A percentile compares a stretch with the other conserved stretches of the same genome.
These are phyloP conservation scores for Gnomoniopsis sp. DNA, from an alignment of 2,329 filamentous ascomycete genomes.

Conservation along the genomic window DNA sequence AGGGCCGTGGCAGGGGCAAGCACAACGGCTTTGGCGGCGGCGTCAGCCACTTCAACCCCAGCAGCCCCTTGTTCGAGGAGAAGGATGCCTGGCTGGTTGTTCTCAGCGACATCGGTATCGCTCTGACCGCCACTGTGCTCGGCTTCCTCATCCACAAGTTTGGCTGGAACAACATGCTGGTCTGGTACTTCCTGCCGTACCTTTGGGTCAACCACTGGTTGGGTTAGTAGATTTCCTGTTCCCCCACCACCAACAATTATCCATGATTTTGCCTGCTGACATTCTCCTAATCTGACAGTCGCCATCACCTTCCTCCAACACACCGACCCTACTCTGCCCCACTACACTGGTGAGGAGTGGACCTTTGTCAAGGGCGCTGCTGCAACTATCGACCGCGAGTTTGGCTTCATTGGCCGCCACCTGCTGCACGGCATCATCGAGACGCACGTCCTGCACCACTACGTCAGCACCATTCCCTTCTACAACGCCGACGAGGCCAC, in stretches of 20 bases:
- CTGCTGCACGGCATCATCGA: conserved; percentile 95
- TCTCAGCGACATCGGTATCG: conserved; percentile 79
- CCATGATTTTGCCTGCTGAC: background rate
- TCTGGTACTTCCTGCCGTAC: conserved; percentile 96
- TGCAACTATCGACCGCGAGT: conserved; percentile 94
- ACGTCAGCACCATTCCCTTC: conserved; percentile 92
- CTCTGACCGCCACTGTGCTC: conserved; percentile 59
- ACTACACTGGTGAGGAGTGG: conserved; percentile 85
- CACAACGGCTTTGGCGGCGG: conserved; percentile 73
- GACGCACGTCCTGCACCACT: conserved; percentile 97
- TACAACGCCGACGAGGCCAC: conserved; percentile 94
- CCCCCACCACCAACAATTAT: no score
- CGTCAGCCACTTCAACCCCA: conserved; percentile 93
- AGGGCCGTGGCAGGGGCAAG: conserved; percentile 94
- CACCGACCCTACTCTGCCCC: conserved; percentile 89
- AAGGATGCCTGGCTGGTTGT: conserved; percentile 86
- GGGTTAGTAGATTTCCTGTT: conserved; percentile 55
- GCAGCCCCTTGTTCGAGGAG: conserved; percentile 85
- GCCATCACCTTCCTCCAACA: conserved; percentile 97
- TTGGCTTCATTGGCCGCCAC: conserved; percentile 89
- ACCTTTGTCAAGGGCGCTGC: conserved; percentile 91
- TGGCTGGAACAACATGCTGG: conserved; percentile 79
- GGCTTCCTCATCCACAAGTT: conserved; percentile 70
- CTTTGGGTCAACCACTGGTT: conserved; percentile 99
- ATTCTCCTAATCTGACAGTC: conserved; percentile 48